Percentiles rank a stretch among this genome's conserved stretches.
phyloP scores from a whole-genome alignment of 257 asterid species.

The Asclepias syriaca region DNA sequence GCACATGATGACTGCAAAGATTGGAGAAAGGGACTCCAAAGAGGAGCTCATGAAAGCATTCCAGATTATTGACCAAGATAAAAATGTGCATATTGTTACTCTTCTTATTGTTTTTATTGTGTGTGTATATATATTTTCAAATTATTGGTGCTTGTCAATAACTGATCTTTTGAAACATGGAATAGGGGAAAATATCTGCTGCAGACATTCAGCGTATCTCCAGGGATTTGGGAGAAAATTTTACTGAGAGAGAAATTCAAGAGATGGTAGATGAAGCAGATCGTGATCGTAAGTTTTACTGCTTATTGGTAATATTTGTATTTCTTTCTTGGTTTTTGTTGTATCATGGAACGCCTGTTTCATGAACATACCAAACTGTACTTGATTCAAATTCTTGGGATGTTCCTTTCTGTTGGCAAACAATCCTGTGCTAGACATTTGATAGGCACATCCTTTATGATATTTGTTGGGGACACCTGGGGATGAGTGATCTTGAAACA shows the following conservation, averaged over 20 bases:
- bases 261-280: constrained; percentile 96
- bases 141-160: constrained; percentile 15
- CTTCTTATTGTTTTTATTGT: constrained; percentile 6
- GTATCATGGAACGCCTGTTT: background rate
- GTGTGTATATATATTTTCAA: background rate
- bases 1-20: constrained; percentile 93
- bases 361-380: background rate
- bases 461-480: background rate
- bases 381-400: constrained; percentile 4
- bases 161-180: constrained; percentile 8
- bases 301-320: constrained; percentile 3
- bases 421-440: background rate
- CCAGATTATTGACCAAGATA: constrained; percentile 78
- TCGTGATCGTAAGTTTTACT: constrained; percentile 71
- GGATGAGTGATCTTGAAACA: background rate
- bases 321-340: constrained; percentile 4
- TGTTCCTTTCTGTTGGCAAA: background rate
- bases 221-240: constrained; percentile 68
- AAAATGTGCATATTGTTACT: constrained; percentile 45
- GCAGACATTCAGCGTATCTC: constrained; percentile 88
- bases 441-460: background rate
- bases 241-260: constrained; percentile 69
- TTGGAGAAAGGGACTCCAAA: constrained; percentile 84
- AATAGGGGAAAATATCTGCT: constrained; percentile 81
- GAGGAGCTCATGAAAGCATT: constrained; percentile 91